Conservation (phyloP, 257 asterid genomes). For the Catharanthus roseus region DNA sequence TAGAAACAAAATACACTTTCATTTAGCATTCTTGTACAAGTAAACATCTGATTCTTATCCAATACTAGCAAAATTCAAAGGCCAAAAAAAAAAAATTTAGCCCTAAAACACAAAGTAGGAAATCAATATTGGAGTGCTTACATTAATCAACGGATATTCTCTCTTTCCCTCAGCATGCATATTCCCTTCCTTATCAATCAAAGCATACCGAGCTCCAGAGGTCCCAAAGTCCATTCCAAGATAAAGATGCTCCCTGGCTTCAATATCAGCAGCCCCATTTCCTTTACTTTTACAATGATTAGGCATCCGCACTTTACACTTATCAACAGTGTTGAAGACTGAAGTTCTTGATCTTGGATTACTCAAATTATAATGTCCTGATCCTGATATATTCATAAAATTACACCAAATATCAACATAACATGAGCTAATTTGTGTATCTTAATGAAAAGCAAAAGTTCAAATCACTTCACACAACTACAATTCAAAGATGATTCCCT, state of each 20-base stretch:
- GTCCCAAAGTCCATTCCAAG: slow-evolving; percentile 97
- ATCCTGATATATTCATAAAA: background rate
- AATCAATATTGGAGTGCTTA: slow-evolving; percentile 19
- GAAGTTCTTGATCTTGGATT: slow-evolving; percentile 21
- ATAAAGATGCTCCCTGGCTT: slow-evolving; percentile 47
- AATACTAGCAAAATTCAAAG: background rate
- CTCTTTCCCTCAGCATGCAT: slow-evolving; percentile 68
- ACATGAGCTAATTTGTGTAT: too few relatives aligned
- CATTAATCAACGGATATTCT: slow-evolving; percentile 63
- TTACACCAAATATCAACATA: background rate
- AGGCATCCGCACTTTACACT: slow-evolving; percentile 23
- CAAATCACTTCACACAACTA: background rate
- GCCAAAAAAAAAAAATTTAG: background rate
- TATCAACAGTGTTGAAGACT: slow-evolving; percentile 15
- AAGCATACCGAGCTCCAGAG: slow-evolving; percentile 80
- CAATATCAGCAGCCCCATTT: slow-evolving; percentile 22
- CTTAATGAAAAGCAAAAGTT: background rate
- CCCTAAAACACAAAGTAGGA: slow-evolving; percentile 5
- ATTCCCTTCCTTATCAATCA: slow-evolving; percentile 52
- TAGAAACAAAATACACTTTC: background rate
- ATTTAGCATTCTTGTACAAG: background rate
- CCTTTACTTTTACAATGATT: slow-evolving; percentile 25
- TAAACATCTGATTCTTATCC: background rate
- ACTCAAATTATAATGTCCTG: slow-evolving; percentile 2
- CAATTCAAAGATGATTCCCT: background rate